A percentile compares a stretch with the other conserved stretches of the same genome.
Conservation (phyloP, 2,329 filamentous ascomycete species). For the Endoconidiophora polonica region DNA sequence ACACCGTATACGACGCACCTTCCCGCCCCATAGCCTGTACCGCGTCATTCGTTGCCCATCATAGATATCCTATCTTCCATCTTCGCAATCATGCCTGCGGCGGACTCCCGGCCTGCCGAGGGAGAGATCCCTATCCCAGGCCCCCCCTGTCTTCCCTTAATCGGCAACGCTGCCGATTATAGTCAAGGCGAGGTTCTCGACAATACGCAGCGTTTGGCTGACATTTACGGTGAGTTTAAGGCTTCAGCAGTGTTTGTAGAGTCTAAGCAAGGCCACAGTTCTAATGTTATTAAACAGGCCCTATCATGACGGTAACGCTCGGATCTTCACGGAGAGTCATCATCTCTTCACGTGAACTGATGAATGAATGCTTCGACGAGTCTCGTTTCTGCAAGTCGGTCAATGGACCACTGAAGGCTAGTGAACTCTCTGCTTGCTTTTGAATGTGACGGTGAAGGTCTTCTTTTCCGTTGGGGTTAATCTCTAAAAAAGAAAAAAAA, state of each 20-base stretch:
- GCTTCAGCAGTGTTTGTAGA: too few relatives aligned
- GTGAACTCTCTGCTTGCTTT: background rate
- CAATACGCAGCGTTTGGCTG: slow-evolving; percentile 39
- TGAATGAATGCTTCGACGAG: slow-evolving; percentile 50
- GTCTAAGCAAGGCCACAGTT: background rate
- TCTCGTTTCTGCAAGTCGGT: slow-evolving; percentile 46
- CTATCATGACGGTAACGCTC: slow-evolving; percentile 41
- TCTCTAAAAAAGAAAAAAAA: background rate
- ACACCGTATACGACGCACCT: background rate
- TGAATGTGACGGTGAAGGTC: too few relatives aligned
- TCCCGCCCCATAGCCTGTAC: background rate
- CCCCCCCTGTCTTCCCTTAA: slow-evolving; percentile 44
- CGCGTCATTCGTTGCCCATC: background rate
- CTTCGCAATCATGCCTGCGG: slow-evolving; percentile 1
- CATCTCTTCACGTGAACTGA: slow-evolving; percentile 34
- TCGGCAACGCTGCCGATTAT: slow-evolving; percentile 51
- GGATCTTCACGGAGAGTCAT: slow-evolving; percentile 32
- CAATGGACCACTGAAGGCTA: slow-evolving; percentile 27
- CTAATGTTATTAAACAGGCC: slow-evolving; percentile 23
- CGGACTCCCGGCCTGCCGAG: background rate
- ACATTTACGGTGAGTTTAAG: slow-evolving; percentile 41
- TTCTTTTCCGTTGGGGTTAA: slow-evolving; percentile 7
- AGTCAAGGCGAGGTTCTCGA: slow-evolving; percentile 38
- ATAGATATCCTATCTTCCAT: slow-evolving; percentile 5
- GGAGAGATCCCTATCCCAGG: slow-evolving; percentile 37